Evolutionary conservation across 768 basidiomycete species (phyloP), one percentile per base, ranked within the genome.

Genomic region (Collybiopsis confluens): DNA sequence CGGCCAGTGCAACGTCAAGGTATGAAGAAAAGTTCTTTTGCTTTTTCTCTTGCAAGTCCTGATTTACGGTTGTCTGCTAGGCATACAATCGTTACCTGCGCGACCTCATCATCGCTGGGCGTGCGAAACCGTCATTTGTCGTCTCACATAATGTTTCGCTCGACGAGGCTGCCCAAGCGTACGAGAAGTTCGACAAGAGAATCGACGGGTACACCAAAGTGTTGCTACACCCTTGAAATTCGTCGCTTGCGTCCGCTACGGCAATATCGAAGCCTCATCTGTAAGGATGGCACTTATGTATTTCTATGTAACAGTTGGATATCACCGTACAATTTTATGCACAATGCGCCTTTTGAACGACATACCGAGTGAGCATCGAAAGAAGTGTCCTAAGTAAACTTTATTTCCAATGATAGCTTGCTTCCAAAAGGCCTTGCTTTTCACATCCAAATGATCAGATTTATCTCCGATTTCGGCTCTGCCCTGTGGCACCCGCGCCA

Each of bases 1-100:
- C 8, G 79, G 80, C 1, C 78, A 80, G 65, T 80, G 78, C 63
- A 81, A 81, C 54, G 78, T 78, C 57, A 79, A 80, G 72, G 77
- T 76, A 21, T 28, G 65, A n/a, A n/a, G n/a, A n/a, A n/a, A n/a
- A n/a, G n/a, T n/a, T n/a, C n/a, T n/a, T 41, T 3, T 9, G 7
- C 20, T 7, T 40, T 24, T 45, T 28, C 8, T 2, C 41, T 13
- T 42, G 16, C 23, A 45, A 20, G 9, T 23, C 23, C 49, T 53
- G 30, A 47, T 10, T 45, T 43, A 15, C 26, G 18, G 46, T 33
- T 37, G 16, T 11, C 26, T 11, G 47, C 18, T 56, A 79, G 77
- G 58, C 74, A 20, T 80, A 80, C 58, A 81, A 82, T 57, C 72
- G 78, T 27, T 78, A 80, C 60, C 66, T 81, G 11, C 71, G 80